Percentiles rank a stretch among this genome's conserved stretches.
Evolutionary conservation across 306 rosid genomes (phyloP).

Genomic region (Abrus precatorius): DNA sequence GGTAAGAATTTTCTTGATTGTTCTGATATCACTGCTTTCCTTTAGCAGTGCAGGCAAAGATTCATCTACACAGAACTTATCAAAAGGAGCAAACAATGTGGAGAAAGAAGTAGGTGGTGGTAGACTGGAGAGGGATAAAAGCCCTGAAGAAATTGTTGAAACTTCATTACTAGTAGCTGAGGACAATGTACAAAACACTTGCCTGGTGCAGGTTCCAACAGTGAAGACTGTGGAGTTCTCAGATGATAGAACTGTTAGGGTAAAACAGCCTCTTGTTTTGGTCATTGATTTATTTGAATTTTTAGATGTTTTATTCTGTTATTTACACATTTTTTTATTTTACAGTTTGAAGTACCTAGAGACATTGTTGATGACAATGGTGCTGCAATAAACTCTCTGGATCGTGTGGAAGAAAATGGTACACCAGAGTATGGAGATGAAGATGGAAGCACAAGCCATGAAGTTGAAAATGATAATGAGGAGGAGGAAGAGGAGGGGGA

Average conservation of each 20-base stretch:
- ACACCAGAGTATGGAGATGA: conserved; percentile 53
- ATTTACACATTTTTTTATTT: conserved; percentile 5
- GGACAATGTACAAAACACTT: conserved; percentile 47
- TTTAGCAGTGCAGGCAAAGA: conserved; percentile 64
- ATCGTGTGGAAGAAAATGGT: conserved; percentile 58
- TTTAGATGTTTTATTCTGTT: background rate
- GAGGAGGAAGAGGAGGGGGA: conserved; percentile 60
- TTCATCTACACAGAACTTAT: conserved; percentile 45
- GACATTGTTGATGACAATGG: conserved; percentile 54
- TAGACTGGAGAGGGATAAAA: conserved; percentile 48
- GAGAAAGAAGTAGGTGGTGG: conserved; percentile 57
- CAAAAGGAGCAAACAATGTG: conserved; percentile 47
- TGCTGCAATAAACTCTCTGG: conserved; percentile 53
- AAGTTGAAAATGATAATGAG: conserved; percentile 51
- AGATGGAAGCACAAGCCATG: conserved; percentile 59
- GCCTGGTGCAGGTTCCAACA: conserved; percentile 55
- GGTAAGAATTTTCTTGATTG: conserved; percentile 19
- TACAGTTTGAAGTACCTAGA: conserved; percentile 68
- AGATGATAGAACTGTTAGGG: conserved; percentile 73
- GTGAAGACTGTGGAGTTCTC: conserved; percentile 53
- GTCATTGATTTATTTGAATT: conserved; percentile 28
- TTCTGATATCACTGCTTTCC: conserved; percentile 39
- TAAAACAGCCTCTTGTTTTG: conserved; percentile 48
- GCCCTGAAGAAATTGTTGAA: conserved; percentile 49
- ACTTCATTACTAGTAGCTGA: conserved; percentile 54